Percentiles rank a stretch among this genome's conserved stretches.
phyloP scores from a whole-genome alignment of 2,329 filamentous ascomycete genomes.

The Rhynchosporium agropyri region DNA sequence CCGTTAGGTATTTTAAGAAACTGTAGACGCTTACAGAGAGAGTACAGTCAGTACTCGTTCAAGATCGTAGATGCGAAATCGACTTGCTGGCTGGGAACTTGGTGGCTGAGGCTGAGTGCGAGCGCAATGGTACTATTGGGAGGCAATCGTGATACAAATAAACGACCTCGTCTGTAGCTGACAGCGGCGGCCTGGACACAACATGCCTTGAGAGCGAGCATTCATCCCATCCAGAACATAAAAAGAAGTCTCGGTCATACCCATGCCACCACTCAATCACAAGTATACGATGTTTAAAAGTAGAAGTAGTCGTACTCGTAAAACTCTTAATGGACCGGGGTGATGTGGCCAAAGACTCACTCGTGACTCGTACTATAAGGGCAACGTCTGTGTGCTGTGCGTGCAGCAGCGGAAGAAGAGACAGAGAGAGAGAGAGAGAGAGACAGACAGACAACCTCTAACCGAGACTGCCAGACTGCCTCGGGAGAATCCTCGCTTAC shows the following conservation, averaged over 20 bases:
- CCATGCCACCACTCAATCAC: no score
- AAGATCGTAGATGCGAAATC: background rate
- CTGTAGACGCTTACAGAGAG: conserved; percentile 9
- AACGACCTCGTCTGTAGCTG: no score
- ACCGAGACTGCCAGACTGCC: no score
- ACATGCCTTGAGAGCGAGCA: no score
- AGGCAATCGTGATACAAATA: no score
- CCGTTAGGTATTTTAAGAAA: conserved; percentile 5
- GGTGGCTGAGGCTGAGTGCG: conserved; percentile 12
- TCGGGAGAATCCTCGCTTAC: conserved; percentile 1
- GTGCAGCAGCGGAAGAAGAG: background rate
- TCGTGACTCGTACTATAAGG: conserved; percentile 6
- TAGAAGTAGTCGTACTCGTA: no score
- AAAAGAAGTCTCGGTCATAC: no score
- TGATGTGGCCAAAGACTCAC: background rate
- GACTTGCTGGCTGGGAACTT: background rate
- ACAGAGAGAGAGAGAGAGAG: no score
- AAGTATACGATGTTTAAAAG: no score
- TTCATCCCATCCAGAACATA: no score
- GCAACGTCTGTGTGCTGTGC: background rate
- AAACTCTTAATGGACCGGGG: background rate
- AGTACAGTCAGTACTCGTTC: background rate
- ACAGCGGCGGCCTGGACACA: no score
- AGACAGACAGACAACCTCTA: background rate
- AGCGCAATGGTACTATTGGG: background rate